These are phyloP conservation scores for Phytomonas sp. DNA, from an alignment of 208 protist genomes.

Conservation along the genomic window DNA sequence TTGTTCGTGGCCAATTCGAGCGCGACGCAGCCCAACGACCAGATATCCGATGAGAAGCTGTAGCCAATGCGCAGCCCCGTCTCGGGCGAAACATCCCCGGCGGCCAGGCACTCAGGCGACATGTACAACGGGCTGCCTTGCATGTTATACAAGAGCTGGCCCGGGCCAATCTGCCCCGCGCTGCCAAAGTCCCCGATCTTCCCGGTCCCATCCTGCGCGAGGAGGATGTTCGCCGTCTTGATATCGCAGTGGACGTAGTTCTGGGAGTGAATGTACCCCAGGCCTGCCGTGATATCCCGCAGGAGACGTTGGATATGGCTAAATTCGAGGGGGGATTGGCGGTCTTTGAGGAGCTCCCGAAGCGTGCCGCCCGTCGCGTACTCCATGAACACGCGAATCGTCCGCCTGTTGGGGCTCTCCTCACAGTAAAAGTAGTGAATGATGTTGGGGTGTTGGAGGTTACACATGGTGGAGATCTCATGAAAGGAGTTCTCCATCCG, in stretches of 20 bases:
- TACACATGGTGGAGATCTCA: slow-evolving; percentile 87
- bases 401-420: slow-evolving; percentile 43
- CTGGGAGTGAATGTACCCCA: slow-evolving; percentile 90
- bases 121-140: slow-evolving; percentile 85
- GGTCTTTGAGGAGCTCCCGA: slow-evolving; percentile 39
- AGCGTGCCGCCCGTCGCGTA: slow-evolving; percentile 78
- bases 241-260: slow-evolving; percentile 89
- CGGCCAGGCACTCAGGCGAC: slow-evolving; percentile 83
- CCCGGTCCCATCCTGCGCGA: slow-evolving; percentile 57
- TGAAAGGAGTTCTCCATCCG: slow-evolving; percentile 74
- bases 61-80: slow-evolving; percentile 63
- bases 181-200: slow-evolving; percentile 92
- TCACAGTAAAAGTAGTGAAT: slow-evolving; percentile 93
- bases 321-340: slow-evolving; percentile 34
- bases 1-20: slow-evolving; percentile 83
- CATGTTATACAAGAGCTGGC: slow-evolving; percentile 76
- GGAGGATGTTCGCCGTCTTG: slow-evolving; percentile 89
- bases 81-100: slow-evolving; percentile 55
- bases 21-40: slow-evolving; percentile 82
- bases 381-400: slow-evolving; percentile 88
- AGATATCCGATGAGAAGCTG: slow-evolving; percentile 79
- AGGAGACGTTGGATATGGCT: slow-evolving; percentile 57
- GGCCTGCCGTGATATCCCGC: slow-evolving; percentile 65
- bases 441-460: slow-evolving; percentile 88
- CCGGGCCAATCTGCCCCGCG: slow-evolving; percentile 43